Conservation (phyloP, 495 filamentous ascomycete genomes). For the Trichocladium uniseriatum region DNA sequence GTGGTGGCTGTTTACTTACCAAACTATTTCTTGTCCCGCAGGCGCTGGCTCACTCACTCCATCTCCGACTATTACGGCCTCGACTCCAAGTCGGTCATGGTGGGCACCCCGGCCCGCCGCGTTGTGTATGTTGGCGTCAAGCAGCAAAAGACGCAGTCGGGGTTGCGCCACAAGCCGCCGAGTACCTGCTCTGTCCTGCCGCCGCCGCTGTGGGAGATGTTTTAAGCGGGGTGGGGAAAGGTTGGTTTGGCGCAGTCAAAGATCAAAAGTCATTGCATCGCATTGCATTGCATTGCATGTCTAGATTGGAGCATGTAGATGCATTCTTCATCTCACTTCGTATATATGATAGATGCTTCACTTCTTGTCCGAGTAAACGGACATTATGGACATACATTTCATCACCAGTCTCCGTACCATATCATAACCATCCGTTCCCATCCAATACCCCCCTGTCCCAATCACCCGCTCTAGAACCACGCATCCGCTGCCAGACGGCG, state of each 20-base stretch:
- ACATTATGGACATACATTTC: too few species aligned
- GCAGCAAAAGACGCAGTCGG: conserved; percentile 21
- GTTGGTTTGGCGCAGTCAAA: neutral
- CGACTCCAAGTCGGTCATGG: conserved; percentile 70
- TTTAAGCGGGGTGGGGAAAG: conserved; percentile 4
- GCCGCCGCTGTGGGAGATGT: conserved; percentile 29
- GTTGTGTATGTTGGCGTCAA: conserved; percentile 84
- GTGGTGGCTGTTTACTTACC: neutral
- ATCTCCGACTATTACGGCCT: conserved; percentile 91
- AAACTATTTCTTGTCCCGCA: conserved; percentile 20
- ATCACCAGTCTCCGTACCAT: too few species aligned
- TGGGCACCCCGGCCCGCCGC: conserved; percentile 63
- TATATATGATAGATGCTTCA: neutral
- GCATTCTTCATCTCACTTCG: neutral
- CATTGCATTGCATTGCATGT: neutral
- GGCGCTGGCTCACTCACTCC: conserved; percentile 88
- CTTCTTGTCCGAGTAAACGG: too few species aligned
- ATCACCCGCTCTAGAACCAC: too few species aligned
- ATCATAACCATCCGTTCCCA: too few species aligned
- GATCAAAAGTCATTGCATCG: neutral
- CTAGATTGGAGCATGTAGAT: conserved; percentile 4
- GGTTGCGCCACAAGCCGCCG: conserved; percentile 4
- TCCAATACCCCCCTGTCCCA: too few species aligned
- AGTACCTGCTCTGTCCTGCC: conserved; percentile 14
- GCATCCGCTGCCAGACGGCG: too few species aligned